Conservation (phyloP, 140 eudicot species). For the Anethum foeniculum region DNA sequence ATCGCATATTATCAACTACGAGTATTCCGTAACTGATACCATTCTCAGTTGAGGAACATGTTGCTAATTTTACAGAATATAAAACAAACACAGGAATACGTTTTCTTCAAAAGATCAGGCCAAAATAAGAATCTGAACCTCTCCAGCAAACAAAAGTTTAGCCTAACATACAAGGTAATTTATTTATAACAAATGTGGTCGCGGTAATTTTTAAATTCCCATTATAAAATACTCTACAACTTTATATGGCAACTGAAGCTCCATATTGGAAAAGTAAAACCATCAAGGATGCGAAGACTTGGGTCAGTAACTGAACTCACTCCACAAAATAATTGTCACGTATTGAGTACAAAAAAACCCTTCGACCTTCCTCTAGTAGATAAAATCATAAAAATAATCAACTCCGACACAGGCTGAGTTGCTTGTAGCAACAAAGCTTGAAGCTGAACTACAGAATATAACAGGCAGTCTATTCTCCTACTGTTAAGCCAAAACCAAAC, state of each 20-base stretch:
- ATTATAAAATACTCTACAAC: not conserved
- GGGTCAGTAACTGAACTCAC: conserved; percentile 24
- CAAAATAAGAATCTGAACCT: not conserved
- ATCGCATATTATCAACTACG: not conserved
- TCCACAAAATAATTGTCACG: conserved; percentile 30
- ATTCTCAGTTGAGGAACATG: not conserved
- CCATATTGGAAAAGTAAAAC: not conserved
- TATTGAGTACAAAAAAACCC: conserved; percentile 41
- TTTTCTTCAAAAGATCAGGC: not conserved
- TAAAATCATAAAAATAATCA: conserved; percentile 16
- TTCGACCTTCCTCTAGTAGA: conserved; percentile 21
- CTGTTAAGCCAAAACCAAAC: conserved; percentile 85
- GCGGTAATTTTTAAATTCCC: not conserved
- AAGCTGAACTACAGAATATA: conserved; percentile 15
- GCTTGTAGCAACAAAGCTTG: conserved; percentile 20
- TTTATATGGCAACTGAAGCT: not conserved
- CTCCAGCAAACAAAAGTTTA: not conserved
- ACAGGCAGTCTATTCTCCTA: conserved; percentile 58
- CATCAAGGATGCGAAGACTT: conserved; percentile 5
- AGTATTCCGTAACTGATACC: not conserved
- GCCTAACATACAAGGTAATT: not conserved
- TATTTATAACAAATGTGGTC: conserved; percentile 1
- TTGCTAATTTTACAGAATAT: not conserved
- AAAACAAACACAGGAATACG: not conserved
- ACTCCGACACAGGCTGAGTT: conserved; percentile 21